A percentile compares a stretch with the other conserved stretches of the same genome.
These are phyloP conservation scores for Nemania serpens DNA, from an alignment of 2,329 filamentous ascomycete species.

Conservation along the genomic window DNA sequence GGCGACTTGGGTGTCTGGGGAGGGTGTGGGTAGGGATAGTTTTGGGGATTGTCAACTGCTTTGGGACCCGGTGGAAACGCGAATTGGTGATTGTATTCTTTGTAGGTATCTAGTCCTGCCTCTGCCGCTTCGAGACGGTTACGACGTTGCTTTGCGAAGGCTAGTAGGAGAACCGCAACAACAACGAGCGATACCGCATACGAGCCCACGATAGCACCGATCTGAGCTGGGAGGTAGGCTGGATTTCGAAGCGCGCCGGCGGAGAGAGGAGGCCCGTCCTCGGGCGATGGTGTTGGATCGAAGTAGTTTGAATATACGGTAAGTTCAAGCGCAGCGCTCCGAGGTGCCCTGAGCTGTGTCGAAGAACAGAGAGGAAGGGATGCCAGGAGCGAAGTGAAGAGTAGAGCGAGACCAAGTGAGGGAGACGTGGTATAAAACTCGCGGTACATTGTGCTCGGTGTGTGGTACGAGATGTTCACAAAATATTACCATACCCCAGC, in stretches of 20 bases:
- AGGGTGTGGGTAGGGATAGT: constrained; percentile 35
- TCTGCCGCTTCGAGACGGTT: constrained; percentile 57
- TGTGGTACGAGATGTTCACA: constrained; percentile 39
- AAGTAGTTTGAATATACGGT: constrained; percentile 47
- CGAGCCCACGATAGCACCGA: constrained; percentile 80
- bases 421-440: constrained; percentile 41
- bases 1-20: constrained; percentile 46
- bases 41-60: constrained; percentile 25
- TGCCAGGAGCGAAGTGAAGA: constrained; percentile 33
- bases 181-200: constrained; percentile 80
- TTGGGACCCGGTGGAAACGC: constrained; percentile 32
- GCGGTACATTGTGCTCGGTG: constrained; percentile 42
- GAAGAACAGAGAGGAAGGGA: constrained; percentile 38
- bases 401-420: constrained; percentile 35
- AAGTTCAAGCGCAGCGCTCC: constrained; percentile 27
- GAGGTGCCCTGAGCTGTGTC: constrained; percentile 29
- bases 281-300: constrained; percentile 61
- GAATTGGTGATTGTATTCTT: constrained; percentile 36
- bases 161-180: constrained; percentile 68
- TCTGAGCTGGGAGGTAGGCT: constrained; percentile 75
- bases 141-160: constrained; percentile 61
- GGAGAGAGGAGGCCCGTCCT: constrained; percentile 64
- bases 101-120: constrained; percentile 50
- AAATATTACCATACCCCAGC: constrained; percentile 34
- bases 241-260: constrained; percentile 63